Evolutionary conservation across 169 alveolate genomes (phyloP), one percentile per base, ranked within the genome.

Genomic region (Babesia caballi): DNA sequence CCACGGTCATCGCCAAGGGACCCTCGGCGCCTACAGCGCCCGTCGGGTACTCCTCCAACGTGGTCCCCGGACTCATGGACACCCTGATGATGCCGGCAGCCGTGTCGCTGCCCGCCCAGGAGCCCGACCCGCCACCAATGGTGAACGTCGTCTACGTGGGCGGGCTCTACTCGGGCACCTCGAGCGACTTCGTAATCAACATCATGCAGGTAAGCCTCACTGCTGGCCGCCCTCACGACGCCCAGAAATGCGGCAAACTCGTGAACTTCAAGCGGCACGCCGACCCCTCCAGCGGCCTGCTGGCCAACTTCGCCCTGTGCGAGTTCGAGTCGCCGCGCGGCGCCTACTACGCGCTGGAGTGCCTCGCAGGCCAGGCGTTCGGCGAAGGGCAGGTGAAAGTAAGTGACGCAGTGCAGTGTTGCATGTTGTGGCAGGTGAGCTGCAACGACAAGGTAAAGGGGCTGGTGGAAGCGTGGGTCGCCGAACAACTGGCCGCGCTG

Each of bases 91-190:
- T 56, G 70, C 88, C 88, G n/a, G 88, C 66, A 1, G 40, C 70
- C 25, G 72, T 46, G 23, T 8, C 66, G 11, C 25, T 80, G 3
- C 82, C 83, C 17, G 42, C 30, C 38, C 83, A 80, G 36, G 47
- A 46, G 28, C 61, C 65, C n/a, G 88, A 68, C 30, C 57, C 88
- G 21, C 66, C 70, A 19, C 66, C 66, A 1, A 54, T 67, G 63
- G 67, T 66, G 27, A 68, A 80, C 30, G 78, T 80, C 7, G 84
- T 80, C 28, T 80, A 80, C 71, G 70, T 80, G 6, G 88, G 88
- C 21, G 83, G 83, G 8, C 76, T 80, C 21, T 35, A 60, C 25
- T 50, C 76, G 6, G 83, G 69, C 17, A 69, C 83, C 12, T 58
- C 83, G 27, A 80, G 69, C 46, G 88, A 80, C 27, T 67, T 69